Percentiles rank a stretch among this genome's conserved stretches.
phyloP scores from a whole-genome alignment of 805 yeast species.

The Kregervanrija fluxuum region DNA sequence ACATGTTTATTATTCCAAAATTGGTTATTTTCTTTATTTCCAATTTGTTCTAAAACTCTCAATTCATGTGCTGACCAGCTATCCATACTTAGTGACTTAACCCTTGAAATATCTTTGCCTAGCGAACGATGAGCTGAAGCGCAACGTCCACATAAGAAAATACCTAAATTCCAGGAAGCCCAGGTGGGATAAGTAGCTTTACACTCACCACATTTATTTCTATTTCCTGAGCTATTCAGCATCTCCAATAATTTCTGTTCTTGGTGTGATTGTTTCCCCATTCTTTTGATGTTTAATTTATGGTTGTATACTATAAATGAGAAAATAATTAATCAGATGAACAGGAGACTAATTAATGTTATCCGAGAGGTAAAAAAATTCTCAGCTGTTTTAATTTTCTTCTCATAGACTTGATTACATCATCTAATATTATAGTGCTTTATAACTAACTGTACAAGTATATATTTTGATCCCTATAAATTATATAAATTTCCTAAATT shows the following conservation, averaged over 20 bases:
- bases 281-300: no score
- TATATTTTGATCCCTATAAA: no score
- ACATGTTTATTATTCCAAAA: slow-evolving; percentile 63
- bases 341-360: no score
- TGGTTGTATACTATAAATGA: no score
- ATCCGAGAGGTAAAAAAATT: no score
- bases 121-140: slow-evolving; percentile 69
- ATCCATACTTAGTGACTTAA: slow-evolving; percentile 69
- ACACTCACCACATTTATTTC: slow-evolving; percentile 78
- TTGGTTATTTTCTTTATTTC: slow-evolving; percentile 53
- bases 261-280: slow-evolving; percentile 9
- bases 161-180: slow-evolving; percentile 46
- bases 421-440: no score
- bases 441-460: no score
- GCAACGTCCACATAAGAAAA: slow-evolving; percentile 79
- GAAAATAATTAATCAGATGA: no score
- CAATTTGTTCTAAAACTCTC: slow-evolving; percentile 35
- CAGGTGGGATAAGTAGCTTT: slow-evolving; percentile 57
- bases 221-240: slow-evolving; percentile 51
- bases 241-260: slow-evolving; percentile 43
- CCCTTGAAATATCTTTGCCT: slow-evolving; percentile 53
- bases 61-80: slow-evolving; percentile 57
- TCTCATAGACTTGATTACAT: no score
- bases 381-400: no score
- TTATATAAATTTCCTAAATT: no score